A percentile compares a stretch with the other conserved stretches of the same genome.
Evolutionary conservation across 441 rosid species (phyloP).

Genomic region (Manihot esculenta): DNA sequence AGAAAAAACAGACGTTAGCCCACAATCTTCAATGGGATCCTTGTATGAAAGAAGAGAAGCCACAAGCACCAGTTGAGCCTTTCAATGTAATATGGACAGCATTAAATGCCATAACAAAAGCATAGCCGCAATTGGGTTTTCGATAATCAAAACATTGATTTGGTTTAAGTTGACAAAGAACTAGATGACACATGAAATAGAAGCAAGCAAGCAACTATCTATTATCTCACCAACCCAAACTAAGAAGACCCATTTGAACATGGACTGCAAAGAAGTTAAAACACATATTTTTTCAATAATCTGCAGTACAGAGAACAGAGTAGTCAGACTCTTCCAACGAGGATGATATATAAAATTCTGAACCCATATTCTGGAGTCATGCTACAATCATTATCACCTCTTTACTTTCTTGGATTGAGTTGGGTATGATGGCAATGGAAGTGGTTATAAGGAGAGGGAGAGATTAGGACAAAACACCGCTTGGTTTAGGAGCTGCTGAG

Average conservation of each 20-base stretch:
- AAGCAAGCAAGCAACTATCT: background rate
- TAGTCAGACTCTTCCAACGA: background rate
- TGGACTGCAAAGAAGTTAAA: slow-evolving; percentile 43
- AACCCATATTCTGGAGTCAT: slow-evolving; percentile 18
- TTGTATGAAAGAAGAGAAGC: background rate
- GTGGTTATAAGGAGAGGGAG: no score
- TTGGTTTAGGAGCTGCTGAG: no score
- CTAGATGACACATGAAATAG: background rate
- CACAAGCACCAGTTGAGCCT: background rate
- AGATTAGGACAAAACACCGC: no score
- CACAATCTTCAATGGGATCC: background rate
- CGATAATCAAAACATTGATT: background rate
- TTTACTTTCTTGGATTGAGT: no score
- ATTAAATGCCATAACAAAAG: slow-evolving; percentile 17
- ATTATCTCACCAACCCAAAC: background rate
- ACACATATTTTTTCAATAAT: no score
- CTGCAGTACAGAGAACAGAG: slow-evolving; percentile 34
- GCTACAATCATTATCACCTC: no score
- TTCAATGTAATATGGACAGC: background rate
- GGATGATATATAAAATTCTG: background rate
- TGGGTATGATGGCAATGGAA: no score
- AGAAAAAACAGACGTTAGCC: no score
- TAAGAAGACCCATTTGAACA: slow-evolving; percentile 7
- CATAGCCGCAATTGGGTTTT: slow-evolving; percentile 3
- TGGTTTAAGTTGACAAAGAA: background rate